phyloP scores from a whole-genome alignment of 352 stramenopile genomes.

The Globisporangium megalacanthum region DNA sequence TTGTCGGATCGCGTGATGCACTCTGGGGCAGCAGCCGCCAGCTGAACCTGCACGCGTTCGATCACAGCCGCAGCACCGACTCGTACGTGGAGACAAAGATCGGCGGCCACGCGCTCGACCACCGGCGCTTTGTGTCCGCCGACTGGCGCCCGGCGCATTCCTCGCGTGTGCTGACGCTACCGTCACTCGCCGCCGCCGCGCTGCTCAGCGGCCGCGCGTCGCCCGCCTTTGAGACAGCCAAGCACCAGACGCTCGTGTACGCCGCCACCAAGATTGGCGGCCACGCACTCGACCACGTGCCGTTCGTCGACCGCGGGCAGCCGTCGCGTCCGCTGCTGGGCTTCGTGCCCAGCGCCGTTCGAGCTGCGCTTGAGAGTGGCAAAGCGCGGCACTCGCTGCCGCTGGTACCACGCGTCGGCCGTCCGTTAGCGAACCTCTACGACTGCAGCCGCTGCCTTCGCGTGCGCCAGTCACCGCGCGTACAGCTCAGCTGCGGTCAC shows the following conservation, averaged over 20 bases:
- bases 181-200: neutral
- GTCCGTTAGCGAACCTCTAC: slow-evolving; percentile 33
- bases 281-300: slow-evolving; percentile 72
- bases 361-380: neutral
- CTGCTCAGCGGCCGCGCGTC: slow-evolving; percentile 16
- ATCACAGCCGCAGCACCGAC: slow-evolving; percentile 14
- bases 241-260: slow-evolving; percentile 44
- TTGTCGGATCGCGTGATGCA: slow-evolving; percentile 15
- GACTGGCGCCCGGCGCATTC: neutral
- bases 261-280: slow-evolving; percentile 57
- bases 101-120: slow-evolving; percentile 67
- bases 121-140: slow-evolving; percentile 27
- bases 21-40: slow-evolving; percentile 25
- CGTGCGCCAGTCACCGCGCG: slow-evolving; percentile 44
- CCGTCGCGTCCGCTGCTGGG: slow-evolving; percentile 58
- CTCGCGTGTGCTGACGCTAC: slow-evolving; percentile 14
- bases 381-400: neutral
- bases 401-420: slow-evolving; percentile 5
- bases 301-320: slow-evolving; percentile 49
- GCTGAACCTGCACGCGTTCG: slow-evolving; percentile 55
- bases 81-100: slow-evolving; percentile 72
- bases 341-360: slow-evolving; percentile 17
- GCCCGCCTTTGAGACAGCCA: slow-evolving; percentile 25
- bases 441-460: slow-evolving; percentile 52
- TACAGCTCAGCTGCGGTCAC: slow-evolving; percentile 67